Percentiles rank a stretch among this genome's conserved stretches.
Conservation (phyloP, 1,284 basidiomycete species). For the Ceratobasidium sp. region DNA sequence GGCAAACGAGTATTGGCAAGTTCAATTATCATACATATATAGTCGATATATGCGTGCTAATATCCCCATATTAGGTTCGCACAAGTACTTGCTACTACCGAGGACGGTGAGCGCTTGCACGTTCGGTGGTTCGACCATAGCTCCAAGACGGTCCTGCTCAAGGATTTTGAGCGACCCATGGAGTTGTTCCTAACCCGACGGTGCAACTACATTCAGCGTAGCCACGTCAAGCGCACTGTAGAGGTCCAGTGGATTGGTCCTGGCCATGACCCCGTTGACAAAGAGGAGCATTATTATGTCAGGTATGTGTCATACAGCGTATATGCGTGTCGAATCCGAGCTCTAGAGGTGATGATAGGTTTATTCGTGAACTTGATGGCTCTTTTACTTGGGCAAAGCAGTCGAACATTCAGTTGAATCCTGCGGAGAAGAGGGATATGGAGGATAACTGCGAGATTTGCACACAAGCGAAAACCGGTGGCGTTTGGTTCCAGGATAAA, state of each 20-base stretch:
- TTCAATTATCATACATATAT: not conserved
- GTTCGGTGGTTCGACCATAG: constrained; percentile 36
- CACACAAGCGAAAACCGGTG: not conserved
- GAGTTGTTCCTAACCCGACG: constrained; percentile 16
- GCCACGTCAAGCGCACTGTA: constrained; percentile 6
- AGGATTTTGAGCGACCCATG: constrained; percentile 17
- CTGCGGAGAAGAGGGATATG: not conserved
- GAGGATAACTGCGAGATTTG: constrained; percentile 12
- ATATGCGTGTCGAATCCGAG: not conserved
- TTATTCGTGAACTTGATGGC: constrained; percentile 17
- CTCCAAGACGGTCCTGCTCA: constrained; percentile 12
- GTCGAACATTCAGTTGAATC: constrained; percentile 1
- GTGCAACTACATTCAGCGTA: not conserved
- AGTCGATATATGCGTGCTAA: not conserved
- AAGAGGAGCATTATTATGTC: constrained; percentile 1
- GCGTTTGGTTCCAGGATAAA: not conserved
- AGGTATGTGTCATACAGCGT: not conserved
- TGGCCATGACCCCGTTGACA: not conserved
- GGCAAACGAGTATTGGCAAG: constrained; percentile 17
- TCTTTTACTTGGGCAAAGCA: constrained; percentile 14
- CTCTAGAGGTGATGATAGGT: not conserved
- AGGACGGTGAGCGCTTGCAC: not conserved
- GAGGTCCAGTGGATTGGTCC: constrained; percentile 4
- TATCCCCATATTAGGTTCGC: constrained; percentile 6
- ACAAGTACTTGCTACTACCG: not conserved